Percentiles rank a stretch among this genome's conserved stretches.
phyloP scores from a whole-genome alignment of 352 stramenopile genomes.

The Globisporangium paroecandrum region DNA sequence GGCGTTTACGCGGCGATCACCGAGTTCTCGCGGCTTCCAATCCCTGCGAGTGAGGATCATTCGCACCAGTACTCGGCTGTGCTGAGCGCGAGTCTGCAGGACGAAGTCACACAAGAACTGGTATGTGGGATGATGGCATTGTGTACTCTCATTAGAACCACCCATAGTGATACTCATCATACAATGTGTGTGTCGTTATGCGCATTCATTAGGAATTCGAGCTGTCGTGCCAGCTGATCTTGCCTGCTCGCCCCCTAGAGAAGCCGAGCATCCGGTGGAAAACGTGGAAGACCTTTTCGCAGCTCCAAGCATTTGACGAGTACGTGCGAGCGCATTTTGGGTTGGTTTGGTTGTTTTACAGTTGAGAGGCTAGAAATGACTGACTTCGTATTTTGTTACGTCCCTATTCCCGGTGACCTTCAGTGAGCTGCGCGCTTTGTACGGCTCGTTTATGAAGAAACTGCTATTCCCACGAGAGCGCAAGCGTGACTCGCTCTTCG shows the following conservation, averaged over 20 bases:
- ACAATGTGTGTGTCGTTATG: constrained; percentile 6
- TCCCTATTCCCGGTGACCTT: background rate
- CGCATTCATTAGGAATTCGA: constrained; percentile 53
- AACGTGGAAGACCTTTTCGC: constrained; percentile 62
- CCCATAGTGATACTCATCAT: constrained; percentile 8
- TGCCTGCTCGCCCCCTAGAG: constrained; percentile 44
- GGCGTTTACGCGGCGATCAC: constrained; percentile 74
- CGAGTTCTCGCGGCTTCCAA: constrained; percentile 45
- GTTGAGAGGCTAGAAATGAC: background rate
- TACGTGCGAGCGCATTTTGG: constrained; percentile 20
- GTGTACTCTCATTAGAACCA: background rate
- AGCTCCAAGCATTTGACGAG: constrained; percentile 73
- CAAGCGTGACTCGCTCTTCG: constrained; percentile 71
- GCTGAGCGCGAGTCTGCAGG: constrained; percentile 47
- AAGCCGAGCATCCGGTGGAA: constrained; percentile 80
- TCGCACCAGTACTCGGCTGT: constrained; percentile 48
- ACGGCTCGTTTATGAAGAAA: constrained; percentile 51
- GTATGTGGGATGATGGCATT: constrained; percentile 19
- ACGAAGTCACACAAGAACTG: constrained; percentile 57
- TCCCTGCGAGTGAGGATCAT: constrained; percentile 37
- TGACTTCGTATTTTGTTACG: background rate
- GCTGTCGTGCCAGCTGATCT: constrained; percentile 63
- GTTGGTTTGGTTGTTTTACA: background rate
- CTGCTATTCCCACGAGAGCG: constrained; percentile 61
- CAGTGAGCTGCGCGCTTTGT: constrained; percentile 55